Evolutionary conservation across 2,329 filamentous ascomycete genomes (phyloP).

Genomic region (Passalora sequoiae): DNA sequence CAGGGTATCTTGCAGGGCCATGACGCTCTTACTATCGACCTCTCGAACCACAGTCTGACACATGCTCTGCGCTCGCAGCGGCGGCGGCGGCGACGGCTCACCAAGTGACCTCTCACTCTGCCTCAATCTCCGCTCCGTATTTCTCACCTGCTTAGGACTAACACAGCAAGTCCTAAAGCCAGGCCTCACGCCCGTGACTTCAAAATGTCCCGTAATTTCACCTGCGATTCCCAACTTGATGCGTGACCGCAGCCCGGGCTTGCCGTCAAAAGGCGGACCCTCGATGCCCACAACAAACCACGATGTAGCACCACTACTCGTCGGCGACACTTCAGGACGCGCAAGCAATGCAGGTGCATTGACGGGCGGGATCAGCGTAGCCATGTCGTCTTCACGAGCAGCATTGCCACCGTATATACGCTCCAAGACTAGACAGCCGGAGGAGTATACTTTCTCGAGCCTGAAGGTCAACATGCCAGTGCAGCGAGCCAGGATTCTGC

Average conservation of each 20-base stretch:
- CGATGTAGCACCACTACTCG: not conserved
- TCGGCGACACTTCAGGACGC: not conserved
- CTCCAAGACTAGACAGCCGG: not conserved
- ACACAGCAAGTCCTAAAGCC: not conserved
- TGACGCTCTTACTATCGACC: no score
- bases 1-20: no score
- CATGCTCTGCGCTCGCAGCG: no score
- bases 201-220: not conserved
- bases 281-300: conserved; percentile 1
- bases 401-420: not conserved
- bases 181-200: not conserved
- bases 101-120: not conserved
- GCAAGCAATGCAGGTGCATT: not conserved
- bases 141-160: not conserved
- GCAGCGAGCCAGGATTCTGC: not conserved
- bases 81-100: no score
- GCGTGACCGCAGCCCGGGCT: not conserved
- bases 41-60: no score
- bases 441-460: not conserved
- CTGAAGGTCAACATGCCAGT: not conserved
- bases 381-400: not conserved
- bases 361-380: not conserved
- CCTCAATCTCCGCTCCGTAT: not conserved
- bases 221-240: not conserved
- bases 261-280: not conserved